phyloP scores from a whole-genome alignment of 306 rosid species.

The Pyrus bretschneideri region DNA sequence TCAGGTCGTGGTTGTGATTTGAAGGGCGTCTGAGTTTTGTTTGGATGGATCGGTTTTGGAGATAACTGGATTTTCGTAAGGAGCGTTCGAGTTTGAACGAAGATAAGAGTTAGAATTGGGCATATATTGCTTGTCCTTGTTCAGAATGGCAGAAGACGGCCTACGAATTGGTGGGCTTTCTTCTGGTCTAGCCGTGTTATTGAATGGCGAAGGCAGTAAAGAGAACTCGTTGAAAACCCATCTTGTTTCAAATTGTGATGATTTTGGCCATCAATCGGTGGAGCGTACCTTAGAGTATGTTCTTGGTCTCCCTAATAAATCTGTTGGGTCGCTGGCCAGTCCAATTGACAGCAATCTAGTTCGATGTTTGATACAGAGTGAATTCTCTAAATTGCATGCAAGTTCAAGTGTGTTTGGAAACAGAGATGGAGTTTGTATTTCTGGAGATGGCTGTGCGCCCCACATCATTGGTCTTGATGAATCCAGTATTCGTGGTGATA shows the following conservation, averaged over 20 bases:
- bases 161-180: conserved; percentile 75
- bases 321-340: conserved; percentile 46
- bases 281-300: conserved; percentile 84
- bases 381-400: conserved; percentile 36
- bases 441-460: conserved; percentile 30
- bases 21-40: conserved; percentile 18
- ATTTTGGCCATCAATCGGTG: conserved; percentile 66
- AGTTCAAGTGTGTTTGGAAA: conserved; percentile 15
- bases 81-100: conserved; percentile 20
- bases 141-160: conserved; percentile 68
- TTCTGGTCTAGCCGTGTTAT: conserved; percentile 86
- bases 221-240: conserved; percentile 49
- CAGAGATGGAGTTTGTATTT: conserved; percentile 45
- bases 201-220: conserved; percentile 52
- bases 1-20: conserved; percentile 29
- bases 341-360: conserved; percentile 44
- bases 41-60: conserved; percentile 15
- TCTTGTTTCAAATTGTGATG: conserved; percentile 73
- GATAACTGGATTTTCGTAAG: background rate
- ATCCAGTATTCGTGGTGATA: conserved; percentile 72
- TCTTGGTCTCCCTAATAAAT: conserved; percentile 76
- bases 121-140: conserved; percentile 21
- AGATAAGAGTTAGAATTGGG: conserved; percentile 26
- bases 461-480: conserved; percentile 51
- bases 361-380: conserved; percentile 45